Evolutionary conservation across 805 yeast species (phyloP), one percentile per base, ranked within the genome.

Genomic region (Soucietia sequanensis): DNA sequence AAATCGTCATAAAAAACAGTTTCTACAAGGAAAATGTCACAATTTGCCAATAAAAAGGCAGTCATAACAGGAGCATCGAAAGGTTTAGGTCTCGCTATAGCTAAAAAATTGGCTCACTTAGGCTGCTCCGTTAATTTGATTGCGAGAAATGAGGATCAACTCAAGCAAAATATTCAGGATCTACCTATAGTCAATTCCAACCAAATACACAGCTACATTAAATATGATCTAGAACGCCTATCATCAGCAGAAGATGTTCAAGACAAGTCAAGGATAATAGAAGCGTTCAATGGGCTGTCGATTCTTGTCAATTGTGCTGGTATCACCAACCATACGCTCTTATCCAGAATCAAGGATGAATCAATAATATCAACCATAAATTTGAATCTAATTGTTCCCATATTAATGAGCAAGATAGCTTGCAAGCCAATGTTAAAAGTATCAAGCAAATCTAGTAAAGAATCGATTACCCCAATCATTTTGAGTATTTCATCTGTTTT

Each of bases 271-370:
- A 54, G 6, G 50, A 49, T 56, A 18, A 27, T 25, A 21, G 29
- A 54, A 29, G 38, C 52, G 3, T 56, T 72, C 30, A 54, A 65
- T 24, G 54, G 56, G 0, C 54, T 65, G 5, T 65, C 73, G 20
- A 67, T 78, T 2, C 59, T 83, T 12, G 64, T 83, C 15, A 82
- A 82, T 46, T 59, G 90, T 55, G 86, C 86, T 0, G 87, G 95
- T 0, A 47, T 78, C 1, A 65, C 88, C 4, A 87, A 80, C 44
- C 62, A 70, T 19, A 60, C 70, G 2, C 60, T 86, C 17, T 54
- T 84, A 3, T 45, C 72, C 14, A 48, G 64, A 15, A 68, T 80
- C 1, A 42, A 68, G 2, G 50, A 56, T 0, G 50, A 56, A 0
- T 68, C 67, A 13, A 73, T 85, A 10, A 49, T 58, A 2, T 38